Evolutionary conservation across 2,329 filamentous ascomycete genomes (phyloP).

Genomic region (Beauveria bassiana): DNA sequence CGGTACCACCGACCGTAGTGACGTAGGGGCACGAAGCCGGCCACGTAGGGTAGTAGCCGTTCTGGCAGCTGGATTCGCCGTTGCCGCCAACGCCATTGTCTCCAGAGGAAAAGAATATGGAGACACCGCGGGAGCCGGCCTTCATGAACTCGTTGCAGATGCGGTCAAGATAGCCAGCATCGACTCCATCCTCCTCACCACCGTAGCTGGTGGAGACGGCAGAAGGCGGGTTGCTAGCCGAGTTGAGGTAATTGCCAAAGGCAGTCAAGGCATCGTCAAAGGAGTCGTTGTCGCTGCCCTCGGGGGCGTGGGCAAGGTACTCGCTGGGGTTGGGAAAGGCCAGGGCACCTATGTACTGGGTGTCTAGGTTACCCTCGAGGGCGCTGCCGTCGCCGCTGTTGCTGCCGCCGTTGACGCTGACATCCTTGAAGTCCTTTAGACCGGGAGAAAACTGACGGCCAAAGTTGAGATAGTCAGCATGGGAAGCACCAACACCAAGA

Average conservation of each 20-base stretch:
- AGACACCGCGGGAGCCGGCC: slow-evolving; percentile 42
- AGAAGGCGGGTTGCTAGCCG: slow-evolving; percentile 10
- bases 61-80: slow-evolving; percentile 14
- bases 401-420: slow-evolving; percentile 4
- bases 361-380: slow-evolving; percentile 15
- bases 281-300: background rate
- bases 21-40: slow-evolving; percentile 37
- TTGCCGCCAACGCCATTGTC: slow-evolving; percentile 19
- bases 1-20: slow-evolving; percentile 44
- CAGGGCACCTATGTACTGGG: slow-evolving; percentile 10
- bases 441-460: background rate
- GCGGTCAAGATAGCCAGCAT: slow-evolving; percentile 21
- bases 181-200: slow-evolving; percentile 39
- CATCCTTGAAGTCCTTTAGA: slow-evolving; percentile 11
- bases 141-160: slow-evolving; percentile 52
- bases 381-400: slow-evolving; percentile 9
- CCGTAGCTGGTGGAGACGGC: slow-evolving; percentile 45
- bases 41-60: slow-evolving; percentile 28
- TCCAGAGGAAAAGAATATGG: slow-evolving; percentile 37
- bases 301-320: slow-evolving; percentile 8
- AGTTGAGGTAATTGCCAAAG: slow-evolving; percentile 13
- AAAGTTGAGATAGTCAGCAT: slow-evolving; percentile 9
- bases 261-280: slow-evolving; percentile 10
- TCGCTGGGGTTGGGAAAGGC: slow-evolving; percentile 13
- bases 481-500: slow-evolving; percentile 11